Base-by-base conservation (phyloP, 306 rosid genomes). In the Dryas drummondii region DNA sequence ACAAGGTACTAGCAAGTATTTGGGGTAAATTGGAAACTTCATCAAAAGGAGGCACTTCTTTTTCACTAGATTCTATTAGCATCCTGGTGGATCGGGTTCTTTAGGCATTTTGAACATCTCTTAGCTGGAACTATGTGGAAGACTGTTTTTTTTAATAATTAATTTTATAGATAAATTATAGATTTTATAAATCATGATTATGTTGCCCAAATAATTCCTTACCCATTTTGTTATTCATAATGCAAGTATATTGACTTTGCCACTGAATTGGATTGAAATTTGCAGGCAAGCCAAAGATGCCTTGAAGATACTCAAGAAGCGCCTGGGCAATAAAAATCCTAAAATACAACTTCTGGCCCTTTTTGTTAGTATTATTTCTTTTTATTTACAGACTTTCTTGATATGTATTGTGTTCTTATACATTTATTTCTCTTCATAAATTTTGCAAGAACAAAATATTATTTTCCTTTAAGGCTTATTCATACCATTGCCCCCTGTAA, bases 221-320 rank as follows among this genome's bases (percentile, higher is more conserved):
- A 62, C 32, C 14, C 4, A 27, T 50, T 10, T 72, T 57, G 61
- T 60, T 66, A 10, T 17, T 55, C 51, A 6, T 13, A 76, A 78
- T 73, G 60, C 70, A 37, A 49, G 74, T 61, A 48, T 61, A 52
- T 63, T 71, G 68, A 73, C 81, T 52, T 65, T 68, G 65, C 44
- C 60, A 49, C 75, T 75, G 73, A 55, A 48, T 77, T 74, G 52
- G 53, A 68, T 74, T 70, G 68, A 64, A 70, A 75, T 80, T 78
- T 89, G 79, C 87, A 94, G 99, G 93, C 97, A 94, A 85, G 93
- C 98, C 46, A 94, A 92, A 84, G 99, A 92, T 74, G 97, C 98
- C 59, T 80, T 94, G 79, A 94, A 94, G 93, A 87, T 73, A 76
- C 92, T 94, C 58, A 94, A 94, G 86, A 94, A 94, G 85, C 96